Conservation (phyloP, 805 yeast species). For the Phaffomyces antillensis region DNA sequence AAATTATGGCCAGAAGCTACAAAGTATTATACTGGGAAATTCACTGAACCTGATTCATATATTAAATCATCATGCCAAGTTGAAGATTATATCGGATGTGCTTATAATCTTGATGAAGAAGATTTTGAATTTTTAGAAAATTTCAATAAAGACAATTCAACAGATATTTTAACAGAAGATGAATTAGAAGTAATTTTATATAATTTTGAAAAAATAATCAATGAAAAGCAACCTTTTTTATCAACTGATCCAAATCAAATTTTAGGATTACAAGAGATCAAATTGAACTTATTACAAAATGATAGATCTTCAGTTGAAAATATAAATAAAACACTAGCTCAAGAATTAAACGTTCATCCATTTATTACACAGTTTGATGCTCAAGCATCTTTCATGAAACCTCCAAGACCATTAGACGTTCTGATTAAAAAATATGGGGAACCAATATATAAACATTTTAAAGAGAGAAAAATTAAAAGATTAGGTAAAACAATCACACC, state of each 20-base stretch:
- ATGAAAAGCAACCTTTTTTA: slow-evolving; percentile 82
- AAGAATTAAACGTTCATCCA: slow-evolving; percentile 46
- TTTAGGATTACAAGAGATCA: slow-evolving; percentile 61
- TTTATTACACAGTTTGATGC: slow-evolving; percentile 53
- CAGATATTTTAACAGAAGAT: slow-evolving; percentile 52
- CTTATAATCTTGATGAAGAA: slow-evolving; percentile 82
- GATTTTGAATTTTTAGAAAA: slow-evolving; percentile 63
- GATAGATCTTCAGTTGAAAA: slow-evolving; percentile 45
- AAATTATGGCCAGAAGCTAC: slow-evolving; percentile 70
- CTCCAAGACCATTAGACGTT: slow-evolving; percentile 37
- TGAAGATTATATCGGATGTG: slow-evolving; percentile 87
- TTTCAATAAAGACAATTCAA: slow-evolving; percentile 29
- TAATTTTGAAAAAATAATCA: slow-evolving; percentile 64
- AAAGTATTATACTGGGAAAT: slow-evolving; percentile 61
- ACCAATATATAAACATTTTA: slow-evolving; percentile 77
- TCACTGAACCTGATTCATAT: slow-evolving; percentile 68
- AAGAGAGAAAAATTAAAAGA: slow-evolving; percentile 57
- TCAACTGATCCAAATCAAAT: slow-evolving; percentile 79
- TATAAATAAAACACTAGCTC: slow-evolving; percentile 50
- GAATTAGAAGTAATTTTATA: slow-evolving; percentile 80
- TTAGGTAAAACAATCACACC: slow-evolving; percentile 71
- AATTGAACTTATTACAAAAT: slow-evolving; percentile 38
- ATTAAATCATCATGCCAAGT: slow-evolving; percentile 89
- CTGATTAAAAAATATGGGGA: slow-evolving; percentile 57
- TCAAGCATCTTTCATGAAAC: slow-evolving; percentile 22